These are phyloP conservation scores for Metschnikowia orientalis DNA, from an alignment of 805 yeast genomes.

Conservation along the genomic window DNA sequence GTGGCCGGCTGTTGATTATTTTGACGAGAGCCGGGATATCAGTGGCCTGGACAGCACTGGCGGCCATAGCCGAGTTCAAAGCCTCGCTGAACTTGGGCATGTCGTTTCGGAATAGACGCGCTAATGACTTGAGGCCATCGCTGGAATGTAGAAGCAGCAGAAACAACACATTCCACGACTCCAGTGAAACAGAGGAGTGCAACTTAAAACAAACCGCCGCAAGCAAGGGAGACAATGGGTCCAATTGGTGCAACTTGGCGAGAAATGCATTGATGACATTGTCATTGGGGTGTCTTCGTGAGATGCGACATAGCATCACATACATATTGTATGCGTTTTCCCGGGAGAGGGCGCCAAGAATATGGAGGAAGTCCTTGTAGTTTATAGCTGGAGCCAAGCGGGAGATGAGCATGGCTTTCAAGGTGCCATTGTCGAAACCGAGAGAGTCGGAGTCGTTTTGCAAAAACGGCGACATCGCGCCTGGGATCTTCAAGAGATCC, in stretches of 20 bases:
- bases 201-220: too few species aligned
- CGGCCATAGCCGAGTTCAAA: not conserved
- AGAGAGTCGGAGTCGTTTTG: too few species aligned
- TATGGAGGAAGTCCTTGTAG: constrained; percentile 1
- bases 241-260: not conserved
- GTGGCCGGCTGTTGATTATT: too few species aligned
- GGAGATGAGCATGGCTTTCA: not conserved
- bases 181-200: too few species aligned
- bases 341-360: not conserved
- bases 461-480: constrained; percentile 1
- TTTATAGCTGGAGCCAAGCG: not conserved
- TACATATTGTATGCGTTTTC: not conserved
- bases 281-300: constrained; percentile 1
- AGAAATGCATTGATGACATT: constrained; percentile 1
- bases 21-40: too few species aligned
- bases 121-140: too few species aligned
- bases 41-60: too few species aligned
- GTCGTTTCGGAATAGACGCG: not conserved
- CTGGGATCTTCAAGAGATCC: constrained; percentile 2
- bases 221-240: not conserved
- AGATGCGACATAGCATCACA: not conserved
- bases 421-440: too few species aligned
- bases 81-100: not conserved
- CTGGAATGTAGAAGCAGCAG: too few species aligned
- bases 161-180: too few species aligned